Conservation (phyloP, 2,329 filamentous ascomycete genomes). For the Bertia moriformis region DNA sequence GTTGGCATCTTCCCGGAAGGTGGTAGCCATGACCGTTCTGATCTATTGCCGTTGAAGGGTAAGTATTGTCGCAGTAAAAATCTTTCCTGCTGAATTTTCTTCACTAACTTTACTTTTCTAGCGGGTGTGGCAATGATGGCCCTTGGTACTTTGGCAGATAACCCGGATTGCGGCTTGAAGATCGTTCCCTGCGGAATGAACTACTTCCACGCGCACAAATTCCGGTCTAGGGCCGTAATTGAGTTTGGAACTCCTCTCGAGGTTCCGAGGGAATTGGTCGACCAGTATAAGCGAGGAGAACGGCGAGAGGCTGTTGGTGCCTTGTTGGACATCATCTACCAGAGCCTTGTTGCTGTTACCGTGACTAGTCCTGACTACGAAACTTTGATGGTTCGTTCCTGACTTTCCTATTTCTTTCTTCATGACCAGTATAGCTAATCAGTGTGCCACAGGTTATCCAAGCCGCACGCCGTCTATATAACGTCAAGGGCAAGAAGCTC, state of each 20-base stretch:
- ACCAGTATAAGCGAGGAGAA: conserved; percentile 71
- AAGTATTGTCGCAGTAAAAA: neutral
- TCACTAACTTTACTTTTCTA: neutral
- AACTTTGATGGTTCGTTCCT: conserved; percentile 61
- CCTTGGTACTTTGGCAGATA: conserved; percentile 70
- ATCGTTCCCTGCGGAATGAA: conserved; percentile 98
- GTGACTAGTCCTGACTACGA: conserved; percentile 90
- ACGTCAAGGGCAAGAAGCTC: conserved; percentile 69
- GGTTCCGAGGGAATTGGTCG: conserved; percentile 66
- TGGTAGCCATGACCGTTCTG: conserved; percentile 85
- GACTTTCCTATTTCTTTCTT: neutral
- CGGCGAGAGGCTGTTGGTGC: conserved; percentile 75
- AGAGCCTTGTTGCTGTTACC: conserved; percentile 73
- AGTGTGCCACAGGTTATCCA: conserved; percentile 54
- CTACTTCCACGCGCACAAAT: conserved; percentile 98
- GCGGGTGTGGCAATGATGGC: conserved; percentile 95
- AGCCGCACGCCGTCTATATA: conserved; percentile 83
- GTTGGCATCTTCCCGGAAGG: conserved; percentile 96
- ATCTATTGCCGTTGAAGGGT: conserved; percentile 77
- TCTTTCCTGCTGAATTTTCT: neutral
- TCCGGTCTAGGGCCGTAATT: conserved; percentile 84
- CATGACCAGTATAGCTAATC: neutral
- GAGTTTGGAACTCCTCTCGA: conserved; percentile 88
- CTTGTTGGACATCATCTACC: conserved; percentile 73
- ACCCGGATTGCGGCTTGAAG: conserved; percentile 76